Evolutionary conservation across 306 rosid species (phyloP).

Genomic region (Oemleria cerasiformis): DNA sequence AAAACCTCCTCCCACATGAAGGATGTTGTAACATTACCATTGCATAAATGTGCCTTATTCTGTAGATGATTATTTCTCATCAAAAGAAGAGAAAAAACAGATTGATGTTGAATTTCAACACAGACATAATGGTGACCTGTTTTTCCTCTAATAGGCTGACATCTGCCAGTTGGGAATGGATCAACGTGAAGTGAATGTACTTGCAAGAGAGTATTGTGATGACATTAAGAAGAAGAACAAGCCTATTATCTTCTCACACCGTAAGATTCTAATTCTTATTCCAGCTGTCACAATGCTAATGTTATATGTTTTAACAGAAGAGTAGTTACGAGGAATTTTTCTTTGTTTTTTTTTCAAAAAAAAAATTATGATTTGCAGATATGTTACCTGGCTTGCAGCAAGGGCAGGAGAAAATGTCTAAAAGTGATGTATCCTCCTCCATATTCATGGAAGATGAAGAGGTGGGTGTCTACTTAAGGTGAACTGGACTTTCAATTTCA

Average conservation of each 20-base stretch:
- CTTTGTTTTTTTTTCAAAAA: slow-evolving; percentile 2
- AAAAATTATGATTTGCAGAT: slow-evolving; percentile 45
- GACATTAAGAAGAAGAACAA: slow-evolving; percentile 85
- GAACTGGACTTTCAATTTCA: slow-evolving; percentile 12
- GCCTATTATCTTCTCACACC: slow-evolving; percentile 86
- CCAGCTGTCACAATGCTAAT: slow-evolving; percentile 3
- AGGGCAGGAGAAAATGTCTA: slow-evolving; percentile 93
- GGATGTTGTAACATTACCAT: not conserved
- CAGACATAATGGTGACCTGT: not conserved
- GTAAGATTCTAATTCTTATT: slow-evolving; percentile 35
- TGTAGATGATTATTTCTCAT: too few relatives aligned
- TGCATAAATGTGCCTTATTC: not conserved
- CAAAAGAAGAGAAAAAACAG: not conserved
- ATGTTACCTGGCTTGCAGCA: slow-evolving; percentile 84
- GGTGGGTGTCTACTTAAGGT: slow-evolving; percentile 37
- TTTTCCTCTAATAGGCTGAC: slow-evolving; percentile 55
- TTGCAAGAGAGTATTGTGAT: slow-evolving; percentile 86
- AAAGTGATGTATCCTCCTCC: slow-evolving; percentile 77
- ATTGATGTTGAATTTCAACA: not conserved
- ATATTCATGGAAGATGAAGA: slow-evolving; percentile 93
- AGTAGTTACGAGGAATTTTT: not conserved
- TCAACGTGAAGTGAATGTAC: slow-evolving; percentile 84
- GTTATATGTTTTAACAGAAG: not conserved
- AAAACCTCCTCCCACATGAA: not conserved
- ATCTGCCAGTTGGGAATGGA: slow-evolving; percentile 98